phyloP scores from a whole-genome alignment of 768 basidiomycete species.

The Mycena rebaudengoi region DNA sequence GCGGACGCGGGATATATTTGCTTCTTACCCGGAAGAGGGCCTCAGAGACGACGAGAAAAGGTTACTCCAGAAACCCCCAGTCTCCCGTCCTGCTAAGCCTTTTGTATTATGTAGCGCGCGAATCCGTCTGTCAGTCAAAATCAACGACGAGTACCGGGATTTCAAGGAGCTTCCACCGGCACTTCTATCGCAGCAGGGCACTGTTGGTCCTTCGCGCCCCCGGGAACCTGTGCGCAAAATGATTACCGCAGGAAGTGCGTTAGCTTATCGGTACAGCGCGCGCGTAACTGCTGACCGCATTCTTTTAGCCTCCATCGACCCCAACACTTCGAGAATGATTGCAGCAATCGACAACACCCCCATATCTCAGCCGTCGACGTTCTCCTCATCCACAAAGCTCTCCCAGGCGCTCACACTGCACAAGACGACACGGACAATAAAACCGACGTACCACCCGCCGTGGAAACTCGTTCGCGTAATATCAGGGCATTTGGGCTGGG shows the following conservation, averaged over 20 bases:
- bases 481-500: conserved; percentile 98
- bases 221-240: conserved; percentile 63
- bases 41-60: conserved; percentile 76
- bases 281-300: background rate
- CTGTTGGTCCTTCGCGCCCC: conserved; percentile 83
- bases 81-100: background rate
- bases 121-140: conserved; percentile 82
- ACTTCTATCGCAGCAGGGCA: conserved; percentile 81
- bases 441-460: conserved; percentile 94
- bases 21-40: conserved; percentile 67
- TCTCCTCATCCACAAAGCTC: conserved; percentile 69
- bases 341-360: conserved; percentile 81
- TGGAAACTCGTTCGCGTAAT: conserved; percentile 98
- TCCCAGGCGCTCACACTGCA: conserved; percentile 92
- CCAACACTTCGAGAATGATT: conserved; percentile 72
- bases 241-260: conserved; percentile 77
- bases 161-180: conserved; percentile 86
- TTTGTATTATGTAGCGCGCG: conserved; percentile 57
- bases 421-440: conserved; percentile 93
- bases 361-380: conserved; percentile 71
- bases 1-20: conserved; percentile 77
- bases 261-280: background rate
- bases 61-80: no score
- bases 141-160: conserved; percentile 89
- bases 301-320: conserved; percentile 45